phyloP scores from a whole-genome alignment of 148 eudicot species.

The Amaranthus hypochondriacus region DNA sequence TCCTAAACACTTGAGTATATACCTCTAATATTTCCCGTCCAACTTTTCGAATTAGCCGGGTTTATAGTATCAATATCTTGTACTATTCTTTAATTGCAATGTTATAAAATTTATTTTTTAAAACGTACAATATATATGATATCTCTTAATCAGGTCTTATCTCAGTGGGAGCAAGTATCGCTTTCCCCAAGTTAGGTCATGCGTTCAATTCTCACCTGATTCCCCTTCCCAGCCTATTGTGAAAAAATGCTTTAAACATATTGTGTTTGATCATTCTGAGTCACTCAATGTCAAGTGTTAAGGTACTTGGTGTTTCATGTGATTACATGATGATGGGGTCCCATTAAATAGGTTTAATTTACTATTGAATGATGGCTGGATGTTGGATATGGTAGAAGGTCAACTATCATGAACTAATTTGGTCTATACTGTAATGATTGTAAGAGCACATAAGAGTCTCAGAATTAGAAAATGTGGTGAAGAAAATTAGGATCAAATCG shows the following conservation, averaged over 20 bases:
- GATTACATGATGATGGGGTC: neutral
- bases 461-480: neutral
- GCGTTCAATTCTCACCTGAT: too few relatives aligned
- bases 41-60: too few relatives aligned
- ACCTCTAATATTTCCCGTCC: too few relatives aligned
- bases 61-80: too few relatives aligned
- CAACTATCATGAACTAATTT: conserved; percentile 14
- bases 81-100: too few relatives aligned
- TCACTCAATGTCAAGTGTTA: conserved; percentile 4
- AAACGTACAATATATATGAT: too few relatives aligned
- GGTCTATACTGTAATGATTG: conserved; percentile 17
- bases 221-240: too few relatives aligned
- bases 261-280: conserved; percentile 4
- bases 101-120: too few relatives aligned
- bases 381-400: conserved; percentile 22
- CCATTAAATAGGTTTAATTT: conserved; percentile 7
- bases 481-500: neutral
- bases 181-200: too few relatives aligned
- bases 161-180: too few relatives aligned
- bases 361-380: neutral
- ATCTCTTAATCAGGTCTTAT: too few relatives aligned
- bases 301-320: neutral
- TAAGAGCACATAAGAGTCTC: neutral
- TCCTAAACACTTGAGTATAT: too few relatives aligned
- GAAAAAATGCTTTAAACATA: neutral